These are phyloP conservation scores for Priceomyces carsonii DNA, from an alignment of 805 yeast genomes.

Conservation along the genomic window DNA sequence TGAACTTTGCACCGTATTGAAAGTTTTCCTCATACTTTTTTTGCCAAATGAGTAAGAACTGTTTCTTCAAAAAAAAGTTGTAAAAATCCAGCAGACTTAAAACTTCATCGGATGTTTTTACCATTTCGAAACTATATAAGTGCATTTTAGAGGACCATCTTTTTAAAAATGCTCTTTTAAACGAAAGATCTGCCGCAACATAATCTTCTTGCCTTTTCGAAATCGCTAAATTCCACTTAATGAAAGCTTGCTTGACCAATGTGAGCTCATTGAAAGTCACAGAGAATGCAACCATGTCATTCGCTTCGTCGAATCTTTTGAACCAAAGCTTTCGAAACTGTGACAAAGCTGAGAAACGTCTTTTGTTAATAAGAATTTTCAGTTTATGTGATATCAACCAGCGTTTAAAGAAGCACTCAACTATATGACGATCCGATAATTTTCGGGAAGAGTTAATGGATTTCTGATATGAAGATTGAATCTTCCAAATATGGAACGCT, in stretches of 20 bases:
- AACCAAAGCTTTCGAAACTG: slow-evolving; percentile 5
- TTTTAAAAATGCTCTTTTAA: slow-evolving; percentile 21
- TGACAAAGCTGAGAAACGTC: not conserved
- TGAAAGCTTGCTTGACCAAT: slow-evolving; percentile 2
- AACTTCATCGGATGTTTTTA: slow-evolving; percentile 2
- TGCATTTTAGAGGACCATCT: slow-evolving; percentile 6
- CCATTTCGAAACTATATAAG: slow-evolving; percentile 7
- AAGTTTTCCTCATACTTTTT: slow-evolving; percentile 16
- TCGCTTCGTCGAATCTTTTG: not conserved
- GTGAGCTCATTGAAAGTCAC: slow-evolving; percentile 1
- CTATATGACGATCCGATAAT: not conserved
- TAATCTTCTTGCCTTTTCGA: slow-evolving; percentile 8
- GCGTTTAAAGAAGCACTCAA: slow-evolving; percentile 3
- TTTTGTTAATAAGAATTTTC: not conserved
- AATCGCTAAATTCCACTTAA: slow-evolving; percentile 7
- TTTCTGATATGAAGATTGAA: slow-evolving; percentile 4
- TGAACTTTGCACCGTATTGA: slow-evolving; percentile 17
- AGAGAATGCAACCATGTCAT: slow-evolving; percentile 3
- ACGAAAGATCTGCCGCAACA: slow-evolving; percentile 18
- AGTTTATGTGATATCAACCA: slow-evolving; percentile 7
- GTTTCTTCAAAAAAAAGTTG: slow-evolving; percentile 6
- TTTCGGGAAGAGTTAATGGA: not conserved
- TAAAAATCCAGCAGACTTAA: slow-evolving; percentile 6
- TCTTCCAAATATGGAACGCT: slow-evolving; percentile 16
- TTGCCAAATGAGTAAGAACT: slow-evolving; percentile 23